Evolutionary conservation across 2,329 filamentous ascomycete species (phyloP), one percentile per base, ranked within the genome.

Genomic region (Colletotrichum tropicale): DNA sequence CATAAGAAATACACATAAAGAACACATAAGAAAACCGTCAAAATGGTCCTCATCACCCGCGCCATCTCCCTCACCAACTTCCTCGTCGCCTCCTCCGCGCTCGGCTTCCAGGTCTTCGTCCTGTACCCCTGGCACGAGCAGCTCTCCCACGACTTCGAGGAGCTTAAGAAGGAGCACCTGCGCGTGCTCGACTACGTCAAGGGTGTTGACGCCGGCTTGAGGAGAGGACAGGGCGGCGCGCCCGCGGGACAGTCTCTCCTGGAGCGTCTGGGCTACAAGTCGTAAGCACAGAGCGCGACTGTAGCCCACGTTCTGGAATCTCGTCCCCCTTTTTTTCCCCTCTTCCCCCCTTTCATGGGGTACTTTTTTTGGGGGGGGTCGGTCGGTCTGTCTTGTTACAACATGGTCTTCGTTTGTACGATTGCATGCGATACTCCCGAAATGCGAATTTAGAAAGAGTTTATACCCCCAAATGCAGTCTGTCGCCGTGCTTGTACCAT

Each of bases 71-170:
- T 93, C 76, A 92, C 91, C 76, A 93, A 94, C 85, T 94, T 94
- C 80, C 81, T 89, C 77, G 91, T 94, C 76, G 93, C 92, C 69
- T 89, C 88, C 34, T 93, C 91, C 6, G 93, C 93, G 0, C 87
- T 94, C 38, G 87, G 86, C 43, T 94, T 94, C 82, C 92, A 94
- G 83, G 91, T 94, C 66, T 92, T 91, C 78, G 93, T 94, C 52
- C 86, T 94, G 13, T 94, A 94, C 82, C 93, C 93, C 2, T 94
- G 92, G 92, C 92, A 94, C 83, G 89, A 93, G 79, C 86, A 93
- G 80, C 85, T 94, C 8, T 91, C 93, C 77, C 87, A 89, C 24
- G 89, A 91, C 75, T 93, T 94, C 79, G 86, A 90, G 71, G 84
- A 87, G 13, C 84, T 93, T 28, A 92, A 90, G 80, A 87, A 86